Evolutionary conservation across 768 basidiomycete genomes (phyloP), one percentile per base, ranked within the genome.

Genomic region (Austroboletus eburneus): DNA sequence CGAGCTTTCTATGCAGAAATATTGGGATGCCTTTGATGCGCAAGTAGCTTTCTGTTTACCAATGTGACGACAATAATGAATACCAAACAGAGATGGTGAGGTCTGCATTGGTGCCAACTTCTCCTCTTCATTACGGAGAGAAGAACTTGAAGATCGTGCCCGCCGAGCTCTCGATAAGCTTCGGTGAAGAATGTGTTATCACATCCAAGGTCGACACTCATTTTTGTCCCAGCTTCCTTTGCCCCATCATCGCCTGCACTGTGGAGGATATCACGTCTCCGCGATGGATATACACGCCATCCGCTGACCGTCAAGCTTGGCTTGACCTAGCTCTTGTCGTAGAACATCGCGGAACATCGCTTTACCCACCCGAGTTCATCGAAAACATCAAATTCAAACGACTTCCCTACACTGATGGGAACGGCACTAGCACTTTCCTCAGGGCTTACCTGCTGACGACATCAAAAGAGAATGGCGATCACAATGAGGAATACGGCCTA

Each of bases 271-370:
- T 27, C 20, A 22, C 9, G 10, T 51, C 57, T 21, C 57, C 57
- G 16, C 47, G 40, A 42, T 59, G 49, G 52, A 38, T 59, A 12
- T 62, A 64, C 29, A 49, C 42, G 18, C 57, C 62, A 14, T 62
- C 49, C 22, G 42, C 46, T 18, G 57, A 57, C 39, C 54, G 61
- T 13, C 32, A 56, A 25, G 45, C 42, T 9, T 62, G 62, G 62
- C 54, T 58, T 29, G 9, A 64, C 35, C 39, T 58, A 18, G 47
- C 56, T 6, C 30, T 64, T 35, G 46, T 25, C 9, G 42, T 54
- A 6, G 49, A 62, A 30, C 45, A 56, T 6, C 50, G 46, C 33
- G 57, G 52, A 13, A 1, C 18, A 7, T 48, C 51, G 23, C 47
- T 62, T n/a, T 29, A 62, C 21, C 2, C 49, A 6, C 21, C 49